These are phyloP conservation scores for Nicotiana knightiana DNA, from an alignment of 257 asterid species.

Conservation along the genomic window DNA sequence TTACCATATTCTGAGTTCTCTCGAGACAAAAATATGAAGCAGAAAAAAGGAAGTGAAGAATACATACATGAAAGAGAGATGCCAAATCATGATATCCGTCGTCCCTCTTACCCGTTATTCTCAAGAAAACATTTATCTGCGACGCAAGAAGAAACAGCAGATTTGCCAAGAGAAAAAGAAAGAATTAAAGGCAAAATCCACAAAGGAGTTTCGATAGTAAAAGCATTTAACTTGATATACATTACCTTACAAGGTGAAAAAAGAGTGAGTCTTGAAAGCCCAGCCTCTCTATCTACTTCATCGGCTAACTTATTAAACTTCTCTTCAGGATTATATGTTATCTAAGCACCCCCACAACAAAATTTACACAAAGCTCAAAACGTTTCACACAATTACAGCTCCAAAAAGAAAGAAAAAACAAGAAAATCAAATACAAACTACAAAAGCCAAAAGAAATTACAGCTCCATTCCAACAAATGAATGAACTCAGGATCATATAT, in stretches of 20 bases:
- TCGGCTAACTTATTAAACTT: conserved; percentile 62
- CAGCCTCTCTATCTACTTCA: conserved; percentile 77
- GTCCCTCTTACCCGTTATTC: conserved; percentile 70
- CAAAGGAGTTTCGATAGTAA: neutral
- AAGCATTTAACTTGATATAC: conserved; percentile 15
- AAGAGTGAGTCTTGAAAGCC: conserved; percentile 67
- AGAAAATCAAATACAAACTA: neutral
- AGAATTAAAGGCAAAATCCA: neutral
- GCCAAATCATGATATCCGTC: conserved; percentile 89
- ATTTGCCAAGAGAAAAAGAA: neutral
- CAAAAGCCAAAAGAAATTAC: neutral
- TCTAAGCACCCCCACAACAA: conserved; percentile 29
- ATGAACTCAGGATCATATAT: too few species aligned
- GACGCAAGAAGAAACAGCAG: conserved; percentile 4
- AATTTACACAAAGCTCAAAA: conserved; percentile 1
- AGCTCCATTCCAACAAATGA: too few species aligned
- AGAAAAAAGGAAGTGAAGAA: neutral
- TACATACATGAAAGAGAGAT: conserved; percentile 76
- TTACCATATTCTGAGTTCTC: neutral
- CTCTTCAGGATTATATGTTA: conserved; percentile 54
- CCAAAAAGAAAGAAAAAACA: neutral
- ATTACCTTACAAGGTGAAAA: conserved; percentile 94
- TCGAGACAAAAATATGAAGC: neutral
- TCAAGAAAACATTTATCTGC: conserved; percentile 69
- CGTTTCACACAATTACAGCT: neutral